Evolutionary conservation across 345 rosid genomes (phyloP).

Genomic region (Populus nigra): DNA sequence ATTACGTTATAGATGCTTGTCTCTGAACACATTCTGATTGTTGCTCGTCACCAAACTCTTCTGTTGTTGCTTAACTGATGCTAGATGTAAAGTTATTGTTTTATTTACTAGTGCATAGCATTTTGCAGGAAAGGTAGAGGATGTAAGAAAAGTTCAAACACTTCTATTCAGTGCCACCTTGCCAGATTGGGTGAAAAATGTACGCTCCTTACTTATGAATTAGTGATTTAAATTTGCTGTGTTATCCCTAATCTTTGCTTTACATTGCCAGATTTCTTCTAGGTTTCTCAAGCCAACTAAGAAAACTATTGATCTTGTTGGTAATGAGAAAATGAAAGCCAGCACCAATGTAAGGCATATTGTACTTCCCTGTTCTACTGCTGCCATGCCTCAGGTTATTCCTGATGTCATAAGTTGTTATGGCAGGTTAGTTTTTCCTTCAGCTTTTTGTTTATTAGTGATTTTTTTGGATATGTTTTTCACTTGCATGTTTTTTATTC

Average conservation of each 20-base stretch:
- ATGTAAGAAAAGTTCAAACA: constrained; percentile 84
- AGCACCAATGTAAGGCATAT: constrained; percentile 86
- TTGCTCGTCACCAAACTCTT: neutral
- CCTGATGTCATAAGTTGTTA: constrained; percentile 92
- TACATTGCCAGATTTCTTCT: constrained; percentile 50
- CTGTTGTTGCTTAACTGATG: neutral
- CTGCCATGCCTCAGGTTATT: constrained; percentile 74
- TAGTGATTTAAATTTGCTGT: neutral
- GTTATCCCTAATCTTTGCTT: constrained; percentile 5
- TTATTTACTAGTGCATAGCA: constrained; percentile 5
- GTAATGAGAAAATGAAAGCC: constrained; percentile 97
- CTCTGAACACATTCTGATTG: neutral
- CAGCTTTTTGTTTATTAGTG: neutral
- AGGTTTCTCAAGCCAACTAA: constrained; percentile 69
- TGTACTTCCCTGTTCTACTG: constrained; percentile 66
- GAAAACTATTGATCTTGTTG: constrained; percentile 96
- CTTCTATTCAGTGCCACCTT: constrained; percentile 99
- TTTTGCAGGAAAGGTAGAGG: constrained; percentile 77
- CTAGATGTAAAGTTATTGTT: neutral
- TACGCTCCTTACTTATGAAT: constrained; percentile 34
- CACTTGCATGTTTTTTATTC: constrained; percentile 21
- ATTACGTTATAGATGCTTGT: neutral
- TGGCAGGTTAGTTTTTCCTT: constrained; percentile 57
- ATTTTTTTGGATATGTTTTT: neutral
- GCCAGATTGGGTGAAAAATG: constrained; percentile 84